Percentiles rank a stretch among this genome's conserved stretches.
phyloP scores from a whole-genome alignment of 2,329 filamentous ascomycete species.

The Penicillium psychrosexuale region DNA sequence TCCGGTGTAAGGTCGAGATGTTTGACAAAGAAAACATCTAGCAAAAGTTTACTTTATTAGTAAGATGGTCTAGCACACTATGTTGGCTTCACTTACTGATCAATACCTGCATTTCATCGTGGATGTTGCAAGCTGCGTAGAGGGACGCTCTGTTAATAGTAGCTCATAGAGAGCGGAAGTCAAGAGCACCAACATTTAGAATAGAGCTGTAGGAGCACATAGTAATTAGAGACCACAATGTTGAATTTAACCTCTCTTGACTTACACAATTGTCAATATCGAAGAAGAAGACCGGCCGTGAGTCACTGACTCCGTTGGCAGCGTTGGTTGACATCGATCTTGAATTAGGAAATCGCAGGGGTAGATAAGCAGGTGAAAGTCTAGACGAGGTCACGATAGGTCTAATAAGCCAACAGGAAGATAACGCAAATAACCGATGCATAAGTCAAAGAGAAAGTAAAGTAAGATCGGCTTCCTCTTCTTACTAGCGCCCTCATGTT shows the following conservation, averaged over 20 bases:
- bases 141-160: constrained; percentile 13
- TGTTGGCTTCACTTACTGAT: constrained; percentile 53
- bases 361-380: not conserved
- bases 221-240: not conserved
- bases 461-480: not conserved
- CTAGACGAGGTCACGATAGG: constrained; percentile 1
- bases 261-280: constrained; percentile 95
- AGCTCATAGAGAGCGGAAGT: not conserved
- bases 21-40: constrained; percentile 59
- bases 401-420: constrained; percentile 4
- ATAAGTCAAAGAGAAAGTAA: constrained; percentile 10
- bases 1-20: constrained; percentile 71
- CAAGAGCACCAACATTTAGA: constrained; percentile 62
- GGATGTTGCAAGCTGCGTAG: constrained; percentile 66
- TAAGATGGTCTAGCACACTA: not conserved
- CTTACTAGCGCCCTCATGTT: not conserved
- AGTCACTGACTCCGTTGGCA: constrained; percentile 27
- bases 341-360: constrained; percentile 3
- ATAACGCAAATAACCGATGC: constrained; percentile 14
- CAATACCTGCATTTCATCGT: constrained; percentile 80
- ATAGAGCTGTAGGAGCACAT: constrained; percentile 60
- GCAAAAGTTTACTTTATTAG: not conserved
- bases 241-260: constrained; percentile 11
- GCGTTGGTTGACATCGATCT: constrained; percentile 26
- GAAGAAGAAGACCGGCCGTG: constrained; percentile 65